Base-by-base conservation (phyloP, 768 basidiomycete genomes). In the Naematelia encephala region DNA sequence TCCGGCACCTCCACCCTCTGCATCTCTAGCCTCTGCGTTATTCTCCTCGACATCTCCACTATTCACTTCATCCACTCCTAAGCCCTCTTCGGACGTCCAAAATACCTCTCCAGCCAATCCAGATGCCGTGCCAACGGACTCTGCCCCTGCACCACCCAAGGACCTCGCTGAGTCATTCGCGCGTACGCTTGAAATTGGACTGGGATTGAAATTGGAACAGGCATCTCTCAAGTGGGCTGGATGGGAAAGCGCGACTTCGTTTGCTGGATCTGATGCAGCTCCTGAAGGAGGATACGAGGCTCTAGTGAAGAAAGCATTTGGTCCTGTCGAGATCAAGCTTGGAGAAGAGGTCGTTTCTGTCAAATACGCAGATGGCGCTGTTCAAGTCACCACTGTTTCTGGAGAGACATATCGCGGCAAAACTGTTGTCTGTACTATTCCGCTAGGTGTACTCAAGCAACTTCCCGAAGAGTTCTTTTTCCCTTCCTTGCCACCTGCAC, bases 181-280 rank as follows among this genome's bases (percentile, higher is more conserved):
- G n/a, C 45, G 75, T 2, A 68, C 65, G 43, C 62, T 73, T 5
- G 75, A 76, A 45, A 60, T 76, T 28, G 69, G 71, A 0, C 55
- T 76, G 13, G 75, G 75, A 2, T 51, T 74, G 23, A 70, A 68
- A 47, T 61, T 76, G 13, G 75, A 76, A 51, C 65, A 71, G 27
- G 69, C 66, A 8, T 68, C 68, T 5, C 29, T 74, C 12, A 58
- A 60, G 43, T 76, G 73, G 73, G 59, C 71, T 39, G 75, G 75
- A 29, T 76, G 73, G 68, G 75, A 76, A 56, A 63, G 61, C 10
- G 60, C 67, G 14, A 68, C 71, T 25, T 60, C 59, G 25, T 73
- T 70, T 49, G 71, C 68, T 43, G 75, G 75, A 0, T 73, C 73
- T 1, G 75, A 76, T 44, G 75, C 75, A 2, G 73, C 69, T 12